Conservation (phyloP, 306 rosid genomes). For the Rosa persica region DNA sequence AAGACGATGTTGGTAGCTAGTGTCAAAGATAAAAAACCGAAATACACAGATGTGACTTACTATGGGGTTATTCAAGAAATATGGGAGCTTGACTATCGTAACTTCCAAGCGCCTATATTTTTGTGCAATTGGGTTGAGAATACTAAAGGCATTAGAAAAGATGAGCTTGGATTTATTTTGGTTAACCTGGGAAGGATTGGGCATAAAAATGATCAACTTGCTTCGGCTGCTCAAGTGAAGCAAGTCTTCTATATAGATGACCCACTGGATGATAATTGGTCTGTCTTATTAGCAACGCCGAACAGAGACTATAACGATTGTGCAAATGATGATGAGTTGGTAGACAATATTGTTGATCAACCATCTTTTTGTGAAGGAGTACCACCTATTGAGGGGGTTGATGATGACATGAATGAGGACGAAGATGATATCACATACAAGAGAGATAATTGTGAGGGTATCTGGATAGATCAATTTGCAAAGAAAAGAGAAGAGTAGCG, state of each 20-base stretch:
- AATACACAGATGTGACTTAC: neutral
- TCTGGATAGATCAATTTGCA: too few relatives aligned
- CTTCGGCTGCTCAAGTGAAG: too few relatives aligned
- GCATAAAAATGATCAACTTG: neutral
- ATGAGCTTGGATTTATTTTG: neutral
- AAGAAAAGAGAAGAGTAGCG: too few relatives aligned
- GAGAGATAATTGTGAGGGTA: too few relatives aligned
- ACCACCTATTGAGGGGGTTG: too few relatives aligned
- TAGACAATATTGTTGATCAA: neutral
- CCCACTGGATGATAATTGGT: neutral
- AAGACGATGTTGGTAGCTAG: neutral
- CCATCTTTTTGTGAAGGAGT: neutral
- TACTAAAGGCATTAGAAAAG: neutral
- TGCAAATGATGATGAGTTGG: neutral
- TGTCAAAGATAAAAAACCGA: neutral
- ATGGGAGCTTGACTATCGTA: neutral
- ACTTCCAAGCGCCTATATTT: neutral
- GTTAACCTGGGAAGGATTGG: neutral
- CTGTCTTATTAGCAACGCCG: neutral
- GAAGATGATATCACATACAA: too few relatives aligned
- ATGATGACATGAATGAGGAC: neutral
- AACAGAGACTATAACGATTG: neutral
- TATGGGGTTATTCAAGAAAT: neutral
- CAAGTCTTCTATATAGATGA: too few relatives aligned
- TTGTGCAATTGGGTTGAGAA: neutral